Conservation (phyloP, 2,329 filamentous ascomycete species). For the Verticillium albo-atrum region DNA sequence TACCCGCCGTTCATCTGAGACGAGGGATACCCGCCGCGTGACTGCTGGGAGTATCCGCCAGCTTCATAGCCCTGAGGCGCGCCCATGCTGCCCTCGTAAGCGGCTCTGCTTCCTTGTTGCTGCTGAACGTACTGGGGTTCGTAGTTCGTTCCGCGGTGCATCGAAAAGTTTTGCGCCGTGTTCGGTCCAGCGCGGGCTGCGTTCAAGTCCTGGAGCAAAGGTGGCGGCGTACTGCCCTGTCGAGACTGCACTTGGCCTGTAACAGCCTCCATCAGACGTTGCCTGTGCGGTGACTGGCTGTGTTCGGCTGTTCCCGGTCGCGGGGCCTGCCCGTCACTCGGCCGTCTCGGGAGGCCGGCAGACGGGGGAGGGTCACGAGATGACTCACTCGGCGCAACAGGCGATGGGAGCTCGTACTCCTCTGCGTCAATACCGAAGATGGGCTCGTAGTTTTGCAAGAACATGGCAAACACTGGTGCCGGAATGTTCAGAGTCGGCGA, state of each 20-base stretch:
- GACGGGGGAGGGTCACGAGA: constrained; percentile 22
- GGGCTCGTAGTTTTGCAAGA: constrained; percentile 82
- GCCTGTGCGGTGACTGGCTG: constrained; percentile 47
- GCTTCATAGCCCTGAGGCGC: constrained; percentile 20
- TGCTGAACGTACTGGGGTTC: constrained; percentile 39
- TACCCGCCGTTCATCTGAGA: constrained; percentile 14
- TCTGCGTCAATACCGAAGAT: constrained; percentile 76
- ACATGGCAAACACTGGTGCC: constrained; percentile 87
- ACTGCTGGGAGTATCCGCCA: constrained; percentile 10
- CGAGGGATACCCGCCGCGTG: constrained; percentile 13
- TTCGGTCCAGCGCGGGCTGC: constrained; percentile 35
- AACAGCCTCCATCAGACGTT: constrained; percentile 39
- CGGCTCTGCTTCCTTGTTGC: constrained; percentile 28
- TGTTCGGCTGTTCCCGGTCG: constrained; percentile 46
- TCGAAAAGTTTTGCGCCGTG: constrained; percentile 29
- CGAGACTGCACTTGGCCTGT: constrained; percentile 20
- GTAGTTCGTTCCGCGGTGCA: constrained; percentile 29
- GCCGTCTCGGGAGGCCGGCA: constrained; percentile 6
- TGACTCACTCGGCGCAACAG: constrained; percentile 25
- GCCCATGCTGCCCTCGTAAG: constrained; percentile 39
- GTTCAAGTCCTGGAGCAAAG: constrained; percentile 29
- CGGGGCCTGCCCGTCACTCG: not conserved
- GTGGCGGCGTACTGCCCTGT: constrained; percentile 42
- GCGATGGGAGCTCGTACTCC: constrained; percentile 53
- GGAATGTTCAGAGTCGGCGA: constrained; percentile 96